Base-by-base conservation (phyloP, 2,329 filamentous ascomycete genomes). In the Monosporascus sp. region DNA sequence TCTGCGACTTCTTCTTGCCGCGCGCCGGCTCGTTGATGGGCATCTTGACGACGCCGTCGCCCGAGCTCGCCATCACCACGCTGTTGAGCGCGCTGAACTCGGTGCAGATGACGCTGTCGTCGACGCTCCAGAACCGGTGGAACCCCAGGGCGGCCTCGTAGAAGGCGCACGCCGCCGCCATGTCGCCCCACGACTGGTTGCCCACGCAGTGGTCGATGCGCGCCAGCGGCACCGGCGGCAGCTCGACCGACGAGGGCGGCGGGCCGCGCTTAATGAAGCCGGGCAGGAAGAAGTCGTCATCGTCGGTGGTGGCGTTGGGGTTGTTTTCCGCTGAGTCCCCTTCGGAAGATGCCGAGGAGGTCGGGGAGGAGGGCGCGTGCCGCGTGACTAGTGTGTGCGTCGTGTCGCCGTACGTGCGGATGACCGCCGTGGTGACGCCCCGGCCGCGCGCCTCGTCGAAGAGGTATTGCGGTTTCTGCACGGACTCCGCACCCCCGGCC, bases 121-220 rank as follows among this genome's bases (percentile, higher is more conserved):
- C 93, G 54, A 97, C 92, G 52, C 86, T 91, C 93, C 93, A 97
- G 85, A 97, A 97, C 61, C 92, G 90, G 77, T 96, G 91, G 82
- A 97, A 97, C 52, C 87, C 88, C 27, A 97, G 87, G 58, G 87
- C 89, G 58, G 86, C 83, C 76, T 97, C 92, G 76, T 97, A 97
- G 72, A 89, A 85, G 53, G 73, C 78, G 67, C 82, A 85, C 37
- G 82, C 83, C 14, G 77, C 77, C 55, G 77, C 76, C 84, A 97
- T 96, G 71, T 92, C 86, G 71, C 91, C 80, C 93, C 93, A 97
- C 72, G 91, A 88, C 77, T 97, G 92, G 78, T 97, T 97, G 61
- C 93, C 93, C 63, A 97, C 93, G 72, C 93, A 97, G 79, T 97
- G 93, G 75, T 97, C 93, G 73, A 97, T 91, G 61, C 84, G 84